Evolutionary conservation across 495 filamentous ascomycete genomes (phyloP), one percentile per base, ranked within the genome.

Genomic region (Penicillium verhagenii): DNA sequence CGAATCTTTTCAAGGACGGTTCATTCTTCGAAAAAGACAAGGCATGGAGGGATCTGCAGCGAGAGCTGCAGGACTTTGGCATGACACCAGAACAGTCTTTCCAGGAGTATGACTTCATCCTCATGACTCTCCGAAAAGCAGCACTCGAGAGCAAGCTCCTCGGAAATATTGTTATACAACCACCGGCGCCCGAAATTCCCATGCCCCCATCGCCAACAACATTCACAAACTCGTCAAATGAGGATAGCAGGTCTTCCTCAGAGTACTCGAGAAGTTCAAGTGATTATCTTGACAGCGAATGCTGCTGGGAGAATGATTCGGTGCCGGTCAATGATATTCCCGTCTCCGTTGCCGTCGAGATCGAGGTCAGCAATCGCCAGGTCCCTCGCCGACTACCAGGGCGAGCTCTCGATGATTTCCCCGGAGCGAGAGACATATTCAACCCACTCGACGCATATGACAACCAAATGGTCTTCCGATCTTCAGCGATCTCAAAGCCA

Each of bases 101-200:
- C 14, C 39, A 52, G 24, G 52, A 60, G 13, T 50, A 39, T 6
- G 53, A 53, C 6, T 50, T 44, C 10, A 60, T 60, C 25, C 53
- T 57, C 13, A 60, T 48, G 9, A 52, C 50, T 13, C 29, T 63
- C n/a, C 46, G 25, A 14, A 46, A 42, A 13, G 51, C 44, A 19
- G 38, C 21, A 19, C 50, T 51, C 7, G 38, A 31, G 47, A 43
- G 53, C 11, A 23, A 23, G 10, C 40, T 53, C 3, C 24, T 59
- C 24, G 11, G 50, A 26, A 18, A 28, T 21, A 29, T 19, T 16
- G 19, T 50, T 7, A 16, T 13, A 25, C 47, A 54, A 6, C n/a
- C 50, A 23, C 14, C 20, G 14, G 9, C 26, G 19, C 14, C 33
- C 21, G 47, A 50, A 2, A 37, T 37, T 2, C 47, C 29, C 21